Evolutionary conservation across 768 basidiomycete genomes (phyloP).

Genomic region (Melanogaster broomeanus): DNA sequence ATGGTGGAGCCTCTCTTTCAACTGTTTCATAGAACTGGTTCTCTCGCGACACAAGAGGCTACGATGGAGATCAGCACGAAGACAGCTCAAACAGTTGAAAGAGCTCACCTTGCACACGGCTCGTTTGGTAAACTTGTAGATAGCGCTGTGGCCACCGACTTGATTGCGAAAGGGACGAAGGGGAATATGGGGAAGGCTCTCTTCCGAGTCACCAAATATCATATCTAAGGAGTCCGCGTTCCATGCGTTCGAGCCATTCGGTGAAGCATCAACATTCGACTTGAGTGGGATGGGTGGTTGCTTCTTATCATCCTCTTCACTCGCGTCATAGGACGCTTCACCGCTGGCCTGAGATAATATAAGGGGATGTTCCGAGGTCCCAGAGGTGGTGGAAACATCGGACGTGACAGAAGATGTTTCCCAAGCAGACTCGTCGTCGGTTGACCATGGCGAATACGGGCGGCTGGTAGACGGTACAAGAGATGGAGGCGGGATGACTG

Average conservation of each 20-base stretch:
- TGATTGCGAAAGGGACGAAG: conserved; percentile 95
- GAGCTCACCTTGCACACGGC: conserved; percentile 94
- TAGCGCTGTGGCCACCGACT: conserved; percentile 95
- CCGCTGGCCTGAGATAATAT: conserved; percentile 29
- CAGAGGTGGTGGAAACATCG: conserved; percentile 59
- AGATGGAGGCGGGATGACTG: conserved; percentile 13
- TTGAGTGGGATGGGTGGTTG: conserved; percentile 5
- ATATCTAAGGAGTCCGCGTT: conserved; percentile 39
- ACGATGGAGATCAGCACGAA: conserved; percentile 15
- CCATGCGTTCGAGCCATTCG: conserved; percentile 18
- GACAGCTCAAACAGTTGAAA: background rate
- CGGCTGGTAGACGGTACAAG: conserved; percentile 14
- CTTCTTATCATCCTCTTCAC: conserved; percentile 16
- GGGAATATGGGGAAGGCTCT: conserved; percentile 83
- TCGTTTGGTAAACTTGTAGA: conserved; percentile 96
- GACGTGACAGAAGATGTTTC: conserved; percentile 69
- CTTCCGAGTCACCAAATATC: conserved; percentile 50
- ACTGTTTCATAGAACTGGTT: conserved; percentile 98
- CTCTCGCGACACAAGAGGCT: conserved; percentile 96
- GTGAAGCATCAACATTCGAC: conserved; percentile 17
- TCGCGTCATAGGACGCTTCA: conserved; percentile 17
- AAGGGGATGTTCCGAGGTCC: conserved; percentile 32
- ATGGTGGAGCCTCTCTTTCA: conserved; percentile 88
- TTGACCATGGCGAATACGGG: conserved; percentile 64
- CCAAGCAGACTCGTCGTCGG: conserved; percentile 78